Evolutionary conservation across 352 stramenopile species (phyloP).

Genomic region (Phytophthora crassamura): DNA sequence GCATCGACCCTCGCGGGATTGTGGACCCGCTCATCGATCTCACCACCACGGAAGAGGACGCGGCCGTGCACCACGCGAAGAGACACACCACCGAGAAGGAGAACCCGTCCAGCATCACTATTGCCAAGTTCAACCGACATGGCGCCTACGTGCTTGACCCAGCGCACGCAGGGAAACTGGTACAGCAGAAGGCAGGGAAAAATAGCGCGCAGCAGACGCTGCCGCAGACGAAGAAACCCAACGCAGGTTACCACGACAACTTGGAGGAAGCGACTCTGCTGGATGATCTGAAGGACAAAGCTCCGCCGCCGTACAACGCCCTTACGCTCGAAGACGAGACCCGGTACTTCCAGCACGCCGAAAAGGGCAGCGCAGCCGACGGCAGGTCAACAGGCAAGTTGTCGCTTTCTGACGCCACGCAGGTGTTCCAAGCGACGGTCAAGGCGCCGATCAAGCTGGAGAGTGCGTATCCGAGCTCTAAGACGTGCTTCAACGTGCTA

Average conservation of each 20-base stretch:
- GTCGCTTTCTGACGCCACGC: slow-evolving; percentile 40
- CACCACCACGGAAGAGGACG: slow-evolving; percentile 74
- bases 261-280: slow-evolving; percentile 70
- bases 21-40: slow-evolving; percentile 85
- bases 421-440: slow-evolving; percentile 57
- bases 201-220: slow-evolving; percentile 25
- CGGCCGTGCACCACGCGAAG: slow-evolving; percentile 46
- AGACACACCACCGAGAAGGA: slow-evolving; percentile 48
- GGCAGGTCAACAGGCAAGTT: slow-evolving; percentile 27
- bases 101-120: slow-evolving; percentile 68
- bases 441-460: slow-evolving; percentile 54
- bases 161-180: slow-evolving; percentile 66
- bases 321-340: slow-evolving; percentile 85
- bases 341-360: slow-evolving; percentile 77
- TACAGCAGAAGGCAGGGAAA: slow-evolving; percentile 33
- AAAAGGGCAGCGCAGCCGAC: slow-evolving; percentile 34
- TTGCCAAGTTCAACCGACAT: slow-evolving; percentile 90
- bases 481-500: slow-evolving; percentile 62
- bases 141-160: slow-evolving; percentile 85
- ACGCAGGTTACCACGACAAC: slow-evolving; percentile 54
- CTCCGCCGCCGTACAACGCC: slow-evolving; percentile 68
- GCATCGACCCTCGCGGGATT: slow-evolving; percentile 64
- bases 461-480: slow-evolving; percentile 61
- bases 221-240: slow-evolving; percentile 56
- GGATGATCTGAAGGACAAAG: slow-evolving; percentile 70